Evolutionary conservation across 345 rosid genomes (phyloP), one percentile per base, ranked within the genome.

Genomic region (Ceriops zippeliana): DNA sequence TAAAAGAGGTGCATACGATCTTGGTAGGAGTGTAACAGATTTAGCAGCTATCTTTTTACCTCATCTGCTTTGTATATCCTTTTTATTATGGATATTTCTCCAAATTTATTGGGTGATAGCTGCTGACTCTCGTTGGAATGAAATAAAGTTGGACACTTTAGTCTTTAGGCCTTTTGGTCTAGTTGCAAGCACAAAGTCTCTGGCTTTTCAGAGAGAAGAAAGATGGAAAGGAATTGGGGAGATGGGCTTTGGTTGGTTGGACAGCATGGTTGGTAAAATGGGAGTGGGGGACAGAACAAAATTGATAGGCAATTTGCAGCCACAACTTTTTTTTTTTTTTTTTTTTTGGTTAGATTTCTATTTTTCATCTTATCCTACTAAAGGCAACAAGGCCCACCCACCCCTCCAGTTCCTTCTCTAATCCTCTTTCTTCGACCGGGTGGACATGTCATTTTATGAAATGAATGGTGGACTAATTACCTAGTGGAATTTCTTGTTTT

Each of bases 311-410:
- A 70, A 85, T 47, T 83, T 78, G 80, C 78, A 81, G 63, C 95
- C 95, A 89, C 91, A 86, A 73, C 76, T 83, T 86, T 83, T 70
- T 4, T 52, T 70, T 86, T 83, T 70, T 4, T 52, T 70, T 67
- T 24, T 24, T 24, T 24, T 24, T 24, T 0, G 26, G 37, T 42
- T 46, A 28, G 72, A 71, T 72, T 72, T 81, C 68, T 62, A 10
- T 11, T 57, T 67, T 65, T 52, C 56, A 66, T 61, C 62, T 69
- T 68, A 77, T 70, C 75, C 65, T 24, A 26, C 28, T 52, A 74
- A 68, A 75, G 32, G 66, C 76, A 76, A 81, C 78, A 76, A 67
- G 71, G 35, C 68, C 74, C 68, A 37, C 74, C 76, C 80, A 65
- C 80, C 72, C 53, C 75, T 78, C 76, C 37, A 32, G 83, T 66